Evolutionary conservation across 1,139 yeast species (phyloP).

Genomic region (Magnusiomyces suaveolens): DNA sequence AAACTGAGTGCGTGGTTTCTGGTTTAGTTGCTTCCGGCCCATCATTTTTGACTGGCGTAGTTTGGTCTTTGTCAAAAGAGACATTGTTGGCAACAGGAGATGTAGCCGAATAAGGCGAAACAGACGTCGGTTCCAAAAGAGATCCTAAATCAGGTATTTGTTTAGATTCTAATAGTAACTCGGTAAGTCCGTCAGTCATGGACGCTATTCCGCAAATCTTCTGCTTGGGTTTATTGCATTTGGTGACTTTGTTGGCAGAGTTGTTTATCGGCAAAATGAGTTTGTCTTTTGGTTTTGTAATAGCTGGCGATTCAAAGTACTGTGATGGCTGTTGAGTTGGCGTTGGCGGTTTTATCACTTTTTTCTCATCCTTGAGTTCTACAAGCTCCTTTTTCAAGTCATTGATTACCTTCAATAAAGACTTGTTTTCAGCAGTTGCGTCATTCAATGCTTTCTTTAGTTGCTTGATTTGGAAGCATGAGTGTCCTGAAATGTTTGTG

Average conservation of each 20-base stretch:
- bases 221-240: neutral
- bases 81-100: too few relatives aligned
- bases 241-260: neutral
- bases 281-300: neutral
- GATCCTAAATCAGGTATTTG: neutral
- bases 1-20: neutral
- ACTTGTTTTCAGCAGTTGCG: conserved; percentile 6
- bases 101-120: too few relatives aligned
- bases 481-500: neutral
- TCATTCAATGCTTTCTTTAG: conserved; percentile 4
- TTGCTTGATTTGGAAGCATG: neutral
- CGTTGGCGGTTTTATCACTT: neutral
- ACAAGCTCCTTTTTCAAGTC: conserved; percentile 7
- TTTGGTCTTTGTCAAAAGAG: too few relatives aligned
- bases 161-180: neutral
- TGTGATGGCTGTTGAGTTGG: neutral
- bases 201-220: neutral
- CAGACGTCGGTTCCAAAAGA: too few relatives aligned
- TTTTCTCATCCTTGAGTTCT: neutral
- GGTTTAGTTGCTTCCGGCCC: too few relatives aligned
- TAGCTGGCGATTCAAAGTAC: too few relatives aligned
- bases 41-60: neutral
- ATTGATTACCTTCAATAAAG: conserved; percentile 3
- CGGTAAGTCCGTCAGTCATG: neutral
- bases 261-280: neutral